Evolutionary conservation across 768 basidiomycete species (phyloP).

Genomic region (Nidularia sp.): DNA sequence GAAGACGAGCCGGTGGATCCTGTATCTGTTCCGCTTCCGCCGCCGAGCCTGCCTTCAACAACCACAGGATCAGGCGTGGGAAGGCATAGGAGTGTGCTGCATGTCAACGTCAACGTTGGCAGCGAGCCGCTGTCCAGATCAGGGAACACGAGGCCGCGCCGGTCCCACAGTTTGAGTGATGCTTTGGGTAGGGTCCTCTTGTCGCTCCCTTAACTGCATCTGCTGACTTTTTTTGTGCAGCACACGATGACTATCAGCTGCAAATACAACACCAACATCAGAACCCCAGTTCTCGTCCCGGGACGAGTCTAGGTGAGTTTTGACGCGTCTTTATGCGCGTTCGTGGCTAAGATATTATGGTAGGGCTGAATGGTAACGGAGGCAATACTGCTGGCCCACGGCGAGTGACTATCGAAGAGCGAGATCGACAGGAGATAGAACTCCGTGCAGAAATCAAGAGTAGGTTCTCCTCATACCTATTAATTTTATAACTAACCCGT

Average conservation of each 20-base stretch:
- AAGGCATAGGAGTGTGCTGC: constrained; percentile 12
- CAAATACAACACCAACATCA: constrained; percentile 32
- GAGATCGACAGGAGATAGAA: constrained; percentile 37
- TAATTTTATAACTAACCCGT: background rate
- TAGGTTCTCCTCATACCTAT: background rate
- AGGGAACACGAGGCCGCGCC: constrained; percentile 51
- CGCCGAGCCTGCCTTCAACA: constrained; percentile 13
- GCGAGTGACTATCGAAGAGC: constrained; percentile 31
- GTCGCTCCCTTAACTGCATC: constrained; percentile 6
- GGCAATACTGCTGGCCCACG: constrained; percentile 27
- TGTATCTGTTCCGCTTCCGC: constrained; percentile 15
- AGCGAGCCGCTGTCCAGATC: constrained; percentile 29
- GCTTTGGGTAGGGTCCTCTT: constrained; percentile 32
- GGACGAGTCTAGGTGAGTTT: constrained; percentile 27
- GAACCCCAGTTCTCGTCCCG: constrained; percentile 23
- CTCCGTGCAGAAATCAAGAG: constrained; percentile 17
- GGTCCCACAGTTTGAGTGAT: constrained; percentile 79
- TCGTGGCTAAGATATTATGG: background rate
- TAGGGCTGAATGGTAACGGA: constrained; percentile 20
- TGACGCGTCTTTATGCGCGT: background rate
- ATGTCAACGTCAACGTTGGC: constrained; percentile 13
- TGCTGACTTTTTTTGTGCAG: constrained; percentile 14
- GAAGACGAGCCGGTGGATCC: constrained; percentile 26
- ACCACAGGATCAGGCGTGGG: constrained; percentile 7
- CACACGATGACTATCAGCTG: constrained; percentile 33